Conservation (phyloP, 148 eudicot genomes). For the Chenopodium quinoa region DNA sequence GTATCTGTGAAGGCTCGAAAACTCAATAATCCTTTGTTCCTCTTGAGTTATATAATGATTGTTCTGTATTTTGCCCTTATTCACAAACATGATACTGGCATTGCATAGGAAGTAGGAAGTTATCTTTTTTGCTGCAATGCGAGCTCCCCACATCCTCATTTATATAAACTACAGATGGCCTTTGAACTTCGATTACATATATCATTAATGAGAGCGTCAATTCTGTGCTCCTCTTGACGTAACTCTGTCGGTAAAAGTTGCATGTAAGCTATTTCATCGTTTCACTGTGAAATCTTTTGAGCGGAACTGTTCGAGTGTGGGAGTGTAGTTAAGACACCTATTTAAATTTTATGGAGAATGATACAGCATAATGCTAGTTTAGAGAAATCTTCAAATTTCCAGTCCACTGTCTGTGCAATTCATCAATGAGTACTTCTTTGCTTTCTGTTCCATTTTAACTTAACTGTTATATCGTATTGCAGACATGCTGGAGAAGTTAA, state of each 20-base stretch:
- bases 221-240: not conserved
- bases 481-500: conserved; percentile 95
- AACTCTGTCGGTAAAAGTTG: not conserved
- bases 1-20: not conserved
- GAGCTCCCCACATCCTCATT: not conserved
- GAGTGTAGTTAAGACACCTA: not conserved
- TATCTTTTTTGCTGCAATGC: not conserved
- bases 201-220: not conserved
- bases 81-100: not conserved
- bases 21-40: not conserved
- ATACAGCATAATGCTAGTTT: not conserved
- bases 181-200: not conserved
- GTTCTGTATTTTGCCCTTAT: not conserved
- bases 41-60: not conserved
- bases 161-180: not conserved
- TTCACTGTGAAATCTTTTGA: not conserved
- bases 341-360: not conserved
- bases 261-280: not conserved
- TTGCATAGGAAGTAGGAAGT: not conserved
- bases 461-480: conserved; percentile 17
- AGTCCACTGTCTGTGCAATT: not conserved
- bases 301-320: not conserved
- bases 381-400: not conserved
- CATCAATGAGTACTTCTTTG: not conserved
- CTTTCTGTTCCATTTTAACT: not conserved